Base-by-base conservation (phyloP, 2,329 filamentous ascomycete genomes). In the Epicoccum nigrum region DNA sequence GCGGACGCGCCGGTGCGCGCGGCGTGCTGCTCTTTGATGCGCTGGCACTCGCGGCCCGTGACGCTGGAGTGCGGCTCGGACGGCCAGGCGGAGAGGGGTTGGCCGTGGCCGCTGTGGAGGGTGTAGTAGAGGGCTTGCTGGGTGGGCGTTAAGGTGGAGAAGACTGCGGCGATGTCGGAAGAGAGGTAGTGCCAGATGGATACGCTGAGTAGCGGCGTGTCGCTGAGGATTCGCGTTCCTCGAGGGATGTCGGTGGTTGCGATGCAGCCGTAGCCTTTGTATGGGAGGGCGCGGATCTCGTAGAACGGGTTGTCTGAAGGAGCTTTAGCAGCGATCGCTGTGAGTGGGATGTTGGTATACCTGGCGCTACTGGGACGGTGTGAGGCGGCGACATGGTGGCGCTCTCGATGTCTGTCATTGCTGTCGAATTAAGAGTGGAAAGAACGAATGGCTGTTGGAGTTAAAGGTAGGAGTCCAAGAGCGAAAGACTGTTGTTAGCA, bases 221-320 rank as follows among this genome's bases (percentile, higher is more conserved):
- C 77, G 20, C 63, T 63, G 11, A 79, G 64, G 43, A 79, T 73
- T 23, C 70, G 69, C 1, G 72, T 74, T 11, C 76, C 74, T 17
- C 58, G 62, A 25, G 64, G 46, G 34, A 79, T 72, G 16, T 40
- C n/a, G 7, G 55, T 49, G 4, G 63, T 55, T 1, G 76, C 76
- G 50, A 78, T 70, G 44, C 74, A 70, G 39, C 76, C 77, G 23
- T 75, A 69, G 16, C 77, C 77, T 56, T 76, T 78, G 30, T 65
- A 65, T 1, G 69, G 62, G 4, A 72, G 60, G 4, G 57, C 54
- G 19, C 59, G 63, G 42, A 76, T 51, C 17, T 69, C 65, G 20
- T 71, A 72, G 51, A 58, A 67, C 1, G 59, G 54, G 34, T 68
- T 67, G 7, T 55, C 60, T 62, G 38, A 11, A 12, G 23, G 12